phyloP scores from a whole-genome alignment of 768 basidiomycete genomes.

The Pseudohyphozyma bogoriensis region DNA sequence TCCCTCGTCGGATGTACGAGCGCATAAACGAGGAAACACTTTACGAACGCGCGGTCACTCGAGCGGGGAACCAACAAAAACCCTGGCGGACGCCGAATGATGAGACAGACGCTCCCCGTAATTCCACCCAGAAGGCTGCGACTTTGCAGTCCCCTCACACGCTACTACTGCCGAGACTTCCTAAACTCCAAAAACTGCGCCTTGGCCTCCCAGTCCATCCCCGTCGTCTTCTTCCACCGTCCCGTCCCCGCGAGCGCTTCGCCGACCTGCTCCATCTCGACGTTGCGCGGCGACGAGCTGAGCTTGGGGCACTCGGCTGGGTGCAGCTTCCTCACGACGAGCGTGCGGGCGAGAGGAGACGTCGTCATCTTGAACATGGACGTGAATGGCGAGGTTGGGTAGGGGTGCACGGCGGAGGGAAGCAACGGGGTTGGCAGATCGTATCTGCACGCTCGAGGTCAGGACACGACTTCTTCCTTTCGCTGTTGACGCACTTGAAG shows the following conservation, averaged over 20 bases:
- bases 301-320: slow-evolving; percentile 15
- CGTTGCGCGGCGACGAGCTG: not conserved
- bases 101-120: too few relatives aligned
- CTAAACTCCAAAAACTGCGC: slow-evolving; percentile 22
- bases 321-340: slow-evolving; percentile 18
- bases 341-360: slow-evolving; percentile 1
- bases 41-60: too few relatives aligned
- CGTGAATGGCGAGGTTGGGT: slow-evolving; percentile 5
- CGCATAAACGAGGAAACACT: too few relatives aligned
- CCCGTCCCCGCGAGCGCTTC: slow-evolving; percentile 12
- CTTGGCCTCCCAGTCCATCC: slow-evolving; percentile 22
- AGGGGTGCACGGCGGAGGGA: slow-evolving; percentile 21
- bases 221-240: slow-evolving; percentile 16
- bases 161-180: slow-evolving; percentile 6
- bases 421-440: slow-evolving; percentile 14
- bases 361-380: slow-evolving; percentile 17
- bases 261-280: slow-evolving; percentile 14
- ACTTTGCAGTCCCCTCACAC: too few relatives aligned
- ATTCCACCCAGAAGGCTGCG: not conserved
- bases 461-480: too few relatives aligned
- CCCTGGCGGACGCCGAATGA: too few relatives aligned
- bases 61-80: too few relatives aligned
- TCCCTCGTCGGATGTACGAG: too few relatives aligned
- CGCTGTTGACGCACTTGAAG: slow-evolving; percentile 10
- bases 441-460: slow-evolving; percentile 4